Evolutionary conservation across 2,329 filamentous ascomycete genomes (phyloP).

Genomic region (Aspergillus pseudotamarii): DNA sequence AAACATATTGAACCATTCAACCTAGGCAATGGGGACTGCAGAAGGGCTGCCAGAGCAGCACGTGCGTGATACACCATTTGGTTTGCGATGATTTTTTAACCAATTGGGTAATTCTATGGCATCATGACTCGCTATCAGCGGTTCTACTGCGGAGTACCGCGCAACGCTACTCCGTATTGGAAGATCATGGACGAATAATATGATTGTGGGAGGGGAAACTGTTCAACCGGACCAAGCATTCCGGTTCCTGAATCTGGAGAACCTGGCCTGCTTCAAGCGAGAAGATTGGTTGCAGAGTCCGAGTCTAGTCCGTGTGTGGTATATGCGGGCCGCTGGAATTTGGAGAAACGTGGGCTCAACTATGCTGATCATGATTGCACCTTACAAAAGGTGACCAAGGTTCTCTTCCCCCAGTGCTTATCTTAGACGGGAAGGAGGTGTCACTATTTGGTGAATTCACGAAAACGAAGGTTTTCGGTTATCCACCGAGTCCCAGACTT

Average conservation of each 20-base stretch:
- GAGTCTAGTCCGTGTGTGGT: constrained; percentile 18
- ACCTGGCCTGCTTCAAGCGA: neutral
- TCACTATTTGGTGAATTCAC: constrained; percentile 3
- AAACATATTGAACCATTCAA: neutral
- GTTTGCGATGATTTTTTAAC: neutral
- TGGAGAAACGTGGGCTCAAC: neutral
- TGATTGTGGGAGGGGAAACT: neutral
- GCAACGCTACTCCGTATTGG: neutral
- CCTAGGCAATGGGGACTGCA: neutral
- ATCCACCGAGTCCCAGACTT: neutral
- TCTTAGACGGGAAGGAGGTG: constrained; percentile 5
- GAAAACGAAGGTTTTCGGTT: neutral
- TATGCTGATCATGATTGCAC: constrained; percentile 1
- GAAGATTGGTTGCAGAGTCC: constrained; percentile 14
- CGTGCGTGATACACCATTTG: constrained; percentile 10
- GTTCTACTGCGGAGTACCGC: neutral
- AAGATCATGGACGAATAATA: neutral
- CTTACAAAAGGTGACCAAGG: neutral
- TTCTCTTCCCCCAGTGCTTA: neutral
- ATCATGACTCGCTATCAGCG: neutral
- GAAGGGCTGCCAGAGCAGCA: constrained; percentile 3
- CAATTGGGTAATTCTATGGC: constrained; percentile 2
- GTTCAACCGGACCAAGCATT: neutral
- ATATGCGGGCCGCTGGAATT: constrained; percentile 18
- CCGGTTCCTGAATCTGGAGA: constrained; percentile 2